These are phyloP conservation scores for Dionaea muscipula DNA, from an alignment of 179 eudicot genomes.

Conservation along the genomic window DNA sequence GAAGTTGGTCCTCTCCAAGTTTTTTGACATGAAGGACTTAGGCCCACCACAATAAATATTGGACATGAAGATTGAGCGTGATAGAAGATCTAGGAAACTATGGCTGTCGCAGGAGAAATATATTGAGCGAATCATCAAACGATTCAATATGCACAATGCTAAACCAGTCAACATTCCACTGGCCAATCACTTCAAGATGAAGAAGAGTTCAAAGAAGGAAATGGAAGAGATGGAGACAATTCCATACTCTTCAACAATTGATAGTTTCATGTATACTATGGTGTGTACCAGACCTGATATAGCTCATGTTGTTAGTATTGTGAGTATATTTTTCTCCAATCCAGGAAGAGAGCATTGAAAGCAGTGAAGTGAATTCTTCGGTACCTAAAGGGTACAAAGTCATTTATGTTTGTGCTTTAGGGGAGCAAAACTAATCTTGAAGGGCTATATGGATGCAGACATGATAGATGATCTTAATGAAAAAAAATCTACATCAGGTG, in stretches of 20 bases:
- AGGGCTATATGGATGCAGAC: background rate
- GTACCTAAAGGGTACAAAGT: background rate
- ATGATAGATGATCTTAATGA: background rate
- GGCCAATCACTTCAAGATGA: no score
- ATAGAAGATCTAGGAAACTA: no score
- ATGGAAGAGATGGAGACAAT: background rate
- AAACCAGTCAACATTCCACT: background rate
- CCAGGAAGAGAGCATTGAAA: slow-evolving; percentile 1
- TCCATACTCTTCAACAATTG: background rate
- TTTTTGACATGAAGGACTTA: no score
- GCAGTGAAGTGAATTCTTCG: background rate
- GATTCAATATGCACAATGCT: background rate
- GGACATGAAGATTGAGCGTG: no score
- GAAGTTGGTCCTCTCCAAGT: no score
- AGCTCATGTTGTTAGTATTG: slow-evolving; percentile 1
- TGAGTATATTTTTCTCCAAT: background rate
- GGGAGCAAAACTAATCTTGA: background rate
- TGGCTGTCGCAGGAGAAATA: no score
- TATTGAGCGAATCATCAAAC: no score
- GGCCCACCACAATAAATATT: no score
- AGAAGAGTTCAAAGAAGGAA: background rate
- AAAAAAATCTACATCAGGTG: background rate
- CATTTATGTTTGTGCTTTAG: background rate
- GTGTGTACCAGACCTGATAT: background rate
- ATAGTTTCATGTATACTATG: background rate